These are phyloP conservation scores for Candida pini DNA, from an alignment of 805 yeast species.

Conservation along the genomic window DNA sequence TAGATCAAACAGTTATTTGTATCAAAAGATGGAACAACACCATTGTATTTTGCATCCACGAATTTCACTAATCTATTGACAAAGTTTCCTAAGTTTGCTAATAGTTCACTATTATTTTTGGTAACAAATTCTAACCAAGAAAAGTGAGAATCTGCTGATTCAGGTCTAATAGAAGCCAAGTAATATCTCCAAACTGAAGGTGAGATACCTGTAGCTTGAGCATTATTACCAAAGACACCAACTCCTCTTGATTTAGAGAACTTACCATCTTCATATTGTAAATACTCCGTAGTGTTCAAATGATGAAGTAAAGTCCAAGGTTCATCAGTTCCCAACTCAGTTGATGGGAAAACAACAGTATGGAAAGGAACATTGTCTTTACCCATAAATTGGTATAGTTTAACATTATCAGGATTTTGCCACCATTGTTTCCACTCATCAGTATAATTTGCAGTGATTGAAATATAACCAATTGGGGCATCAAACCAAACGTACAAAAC, in stretches of 20 bases:
- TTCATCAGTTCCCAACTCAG: conserved; percentile 83
- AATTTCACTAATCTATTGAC: conserved; percentile 92
- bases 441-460: conserved; percentile 92
- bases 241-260: conserved; percentile 96
- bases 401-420: conserved; percentile 85
- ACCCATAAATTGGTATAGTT: conserved; percentile 97
- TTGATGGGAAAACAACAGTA: conserved; percentile 94
- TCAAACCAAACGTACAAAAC: conserved; percentile 99
- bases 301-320: conserved; percentile 89
- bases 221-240: conserved; percentile 98
- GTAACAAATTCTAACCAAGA: conserved; percentile 96
- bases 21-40: conserved; percentile 73
- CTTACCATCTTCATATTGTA: conserved; percentile 97
- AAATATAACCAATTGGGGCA: conserved; percentile 94
- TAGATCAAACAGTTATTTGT: conserved; percentile 43
- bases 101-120: conserved; percentile 85
- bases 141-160: conserved; percentile 91
- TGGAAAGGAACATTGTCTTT: conserved; percentile 99
- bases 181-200: conserved; percentile 98
- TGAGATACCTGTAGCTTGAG: conserved; percentile 84
- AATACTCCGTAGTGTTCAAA: conserved; percentile 89
- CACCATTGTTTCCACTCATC: conserved; percentile 87
- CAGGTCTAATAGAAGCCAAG: conserved; percentile 89
- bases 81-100: conserved; percentile 95
- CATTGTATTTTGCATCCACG: conserved; percentile 83